Evolutionary conservation across 1,139 yeast genomes (phyloP).

Genomic region (Hyphopichia wangnamkhiaoensis): DNA sequence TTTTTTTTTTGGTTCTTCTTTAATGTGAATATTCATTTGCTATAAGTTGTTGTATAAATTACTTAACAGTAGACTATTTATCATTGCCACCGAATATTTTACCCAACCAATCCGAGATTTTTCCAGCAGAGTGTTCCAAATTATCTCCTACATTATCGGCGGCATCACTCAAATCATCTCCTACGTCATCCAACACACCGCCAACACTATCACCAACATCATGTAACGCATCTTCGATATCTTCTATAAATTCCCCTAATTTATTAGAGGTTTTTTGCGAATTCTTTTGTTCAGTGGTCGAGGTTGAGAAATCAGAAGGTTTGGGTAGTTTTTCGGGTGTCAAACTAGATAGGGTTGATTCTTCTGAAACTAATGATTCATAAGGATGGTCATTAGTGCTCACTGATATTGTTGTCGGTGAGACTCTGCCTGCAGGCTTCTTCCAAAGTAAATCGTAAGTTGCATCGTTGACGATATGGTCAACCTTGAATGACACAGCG

Average conservation of each 20-base stretch:
- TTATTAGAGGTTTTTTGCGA: conserved; percentile 2
- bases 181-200: conserved; percentile 10
- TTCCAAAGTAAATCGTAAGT: conserved; percentile 55
- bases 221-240: conserved; percentile 14
- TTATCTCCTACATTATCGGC: neutral
- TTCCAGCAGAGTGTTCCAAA: neutral
- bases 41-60: too few relatives aligned
- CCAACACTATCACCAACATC: conserved; percentile 14
- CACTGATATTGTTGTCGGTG: conserved; percentile 16
- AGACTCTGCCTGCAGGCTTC: conserved; percentile 14
- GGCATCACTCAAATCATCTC: neutral
- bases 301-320: conserved; percentile 30
- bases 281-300: conserved; percentile 3
- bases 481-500: conserved; percentile 51
- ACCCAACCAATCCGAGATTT: conserved; percentile 1
- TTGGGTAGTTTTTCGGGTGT: conserved; percentile 31
- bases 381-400: conserved; percentile 25
- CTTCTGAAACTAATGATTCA: conserved; percentile 29
- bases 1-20: too few relatives aligned
- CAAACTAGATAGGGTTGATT: conserved; percentile 20
- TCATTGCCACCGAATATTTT: neutral
- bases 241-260: conserved; percentile 17
- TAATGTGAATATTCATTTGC: too few relatives aligned
- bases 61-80: too few relatives aligned
- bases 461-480: conserved; percentile 47